phyloP scores from a whole-genome alignment of 2,329 filamentous ascomycete species.

The Plenodomus lindquistii region DNA sequence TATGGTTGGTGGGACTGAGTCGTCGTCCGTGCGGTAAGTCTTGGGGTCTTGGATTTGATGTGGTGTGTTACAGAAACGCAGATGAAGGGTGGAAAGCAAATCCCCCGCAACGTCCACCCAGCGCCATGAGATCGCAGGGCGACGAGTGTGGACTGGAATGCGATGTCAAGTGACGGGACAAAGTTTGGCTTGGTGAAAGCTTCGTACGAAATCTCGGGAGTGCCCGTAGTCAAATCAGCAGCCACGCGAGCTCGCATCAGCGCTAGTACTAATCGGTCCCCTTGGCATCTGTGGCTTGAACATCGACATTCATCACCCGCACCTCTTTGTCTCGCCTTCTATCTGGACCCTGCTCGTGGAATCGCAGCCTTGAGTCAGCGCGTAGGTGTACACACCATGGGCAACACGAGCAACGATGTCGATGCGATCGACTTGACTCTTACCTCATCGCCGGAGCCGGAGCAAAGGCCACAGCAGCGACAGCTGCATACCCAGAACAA shows the following conservation, averaged over 20 bases:
- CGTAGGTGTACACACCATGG: background rate
- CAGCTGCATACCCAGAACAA: constrained; percentile 16
- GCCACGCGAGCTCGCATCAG: background rate
- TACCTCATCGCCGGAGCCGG: constrained; percentile 17
- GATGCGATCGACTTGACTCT: constrained; percentile 32
- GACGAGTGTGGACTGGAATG: background rate
- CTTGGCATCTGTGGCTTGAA: background rate
- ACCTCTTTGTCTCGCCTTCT: background rate
- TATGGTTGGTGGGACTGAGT: constrained; percentile 15
- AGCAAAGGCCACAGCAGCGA: constrained; percentile 5
- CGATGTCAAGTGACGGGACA: background rate
- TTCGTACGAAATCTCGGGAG: background rate
- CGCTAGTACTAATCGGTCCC: background rate
- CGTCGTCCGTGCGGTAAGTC: constrained; percentile 4
- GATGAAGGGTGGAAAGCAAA: constrained; percentile 15
- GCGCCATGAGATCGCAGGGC: background rate
- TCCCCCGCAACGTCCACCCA: background rate
- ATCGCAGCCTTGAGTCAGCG: background rate
- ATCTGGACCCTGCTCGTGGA: background rate
- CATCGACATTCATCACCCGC: background rate
- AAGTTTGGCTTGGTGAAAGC: background rate
- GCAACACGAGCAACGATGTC: background rate
- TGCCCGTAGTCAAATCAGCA: background rate
- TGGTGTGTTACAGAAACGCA: constrained; percentile 17
- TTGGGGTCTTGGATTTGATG: constrained; percentile 6